Conservation (phyloP, 2,329 filamentous ascomycete genomes). For the Coniochaeta sp. region DNA sequence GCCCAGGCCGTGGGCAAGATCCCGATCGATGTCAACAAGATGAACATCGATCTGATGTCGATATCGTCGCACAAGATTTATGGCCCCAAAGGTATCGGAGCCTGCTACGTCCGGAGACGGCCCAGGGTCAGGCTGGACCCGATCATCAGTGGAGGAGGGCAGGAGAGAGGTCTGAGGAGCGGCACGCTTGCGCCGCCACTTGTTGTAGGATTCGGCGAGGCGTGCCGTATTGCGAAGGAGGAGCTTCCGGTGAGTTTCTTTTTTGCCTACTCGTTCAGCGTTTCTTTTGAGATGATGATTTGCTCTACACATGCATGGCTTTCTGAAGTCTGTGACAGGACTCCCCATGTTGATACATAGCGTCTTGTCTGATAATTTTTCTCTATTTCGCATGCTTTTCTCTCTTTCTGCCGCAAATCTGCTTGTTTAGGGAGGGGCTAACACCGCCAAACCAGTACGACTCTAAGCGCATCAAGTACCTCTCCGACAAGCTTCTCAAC, state of each 20-base stretch:
- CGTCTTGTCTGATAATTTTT: slow-evolving; percentile 59
- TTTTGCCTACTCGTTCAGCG: slow-evolving; percentile 12
- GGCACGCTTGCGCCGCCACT: slow-evolving; percentile 87
- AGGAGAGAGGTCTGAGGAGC: slow-evolving; percentile 90
- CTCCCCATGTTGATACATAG: slow-evolving; percentile 53
- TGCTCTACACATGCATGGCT: slow-evolving; percentile 80
- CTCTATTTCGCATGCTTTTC: slow-evolving; percentile 3
- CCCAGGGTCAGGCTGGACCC: slow-evolving; percentile 92
- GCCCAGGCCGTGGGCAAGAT: slow-evolving; percentile 99
- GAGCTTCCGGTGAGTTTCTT: slow-evolving; percentile 78
- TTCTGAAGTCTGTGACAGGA: slow-evolving; percentile 68
- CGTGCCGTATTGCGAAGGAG: slow-evolving; percentile 82
- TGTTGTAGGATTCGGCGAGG: slow-evolving; percentile 90
- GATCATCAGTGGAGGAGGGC: slow-evolving; percentile 91
- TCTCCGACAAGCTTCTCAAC: slow-evolving; percentile 77
- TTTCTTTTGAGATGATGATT: slow-evolving; percentile 63
- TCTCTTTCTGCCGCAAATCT: background rate
- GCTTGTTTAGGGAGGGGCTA: background rate
- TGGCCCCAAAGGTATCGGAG: slow-evolving; percentile 92
- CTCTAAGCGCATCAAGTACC: slow-evolving; percentile 68
- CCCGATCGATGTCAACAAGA: slow-evolving; percentile 88
- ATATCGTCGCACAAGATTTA: slow-evolving; percentile 99
- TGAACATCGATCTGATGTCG: slow-evolving; percentile 98
- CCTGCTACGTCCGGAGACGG: slow-evolving; percentile 88
- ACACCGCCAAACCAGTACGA: slow-evolving; percentile 65